These are phyloP conservation scores for Bruguiera sexangula DNA, from an alignment of 345 rosid genomes.

Conservation along the genomic window DNA sequence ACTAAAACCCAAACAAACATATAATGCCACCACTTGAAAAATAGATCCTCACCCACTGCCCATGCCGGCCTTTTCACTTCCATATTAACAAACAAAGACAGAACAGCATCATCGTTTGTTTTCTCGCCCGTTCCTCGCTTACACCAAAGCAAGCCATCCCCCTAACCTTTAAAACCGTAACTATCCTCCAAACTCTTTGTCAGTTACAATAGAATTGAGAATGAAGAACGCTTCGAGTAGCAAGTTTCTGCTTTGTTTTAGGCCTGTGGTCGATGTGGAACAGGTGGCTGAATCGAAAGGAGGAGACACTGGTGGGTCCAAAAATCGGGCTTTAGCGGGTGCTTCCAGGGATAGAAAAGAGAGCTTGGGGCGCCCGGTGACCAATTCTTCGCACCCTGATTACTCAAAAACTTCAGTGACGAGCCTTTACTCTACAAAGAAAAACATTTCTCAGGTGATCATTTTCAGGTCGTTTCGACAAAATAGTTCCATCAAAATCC, in stretches of 20 bases:
- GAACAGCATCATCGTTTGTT: no score
- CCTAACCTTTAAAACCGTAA: background rate
- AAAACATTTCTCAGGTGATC: slow-evolving; percentile 30
- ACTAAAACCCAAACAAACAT: no score
- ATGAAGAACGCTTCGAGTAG: slow-evolving; percentile 36
- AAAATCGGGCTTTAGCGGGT: background rate
- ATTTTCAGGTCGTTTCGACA: no score
- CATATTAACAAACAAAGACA: no score
- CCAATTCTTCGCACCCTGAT: slow-evolving; percentile 3
- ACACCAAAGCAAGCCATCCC: background rate
- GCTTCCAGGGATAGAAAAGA: background rate
- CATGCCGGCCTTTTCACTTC: background rate
- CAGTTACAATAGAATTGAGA: background rate
- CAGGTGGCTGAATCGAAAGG: slow-evolving; percentile 20
- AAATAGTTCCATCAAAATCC: no score
- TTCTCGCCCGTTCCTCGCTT: background rate
- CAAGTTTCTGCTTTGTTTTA: slow-evolving; percentile 44
- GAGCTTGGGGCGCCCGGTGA: background rate
- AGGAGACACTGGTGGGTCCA: slow-evolving; percentile 2
- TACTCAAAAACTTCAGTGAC: background rate
- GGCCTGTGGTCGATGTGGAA: slow-evolving; percentile 39
- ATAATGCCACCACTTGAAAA: no score
- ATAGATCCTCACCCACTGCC: no score
- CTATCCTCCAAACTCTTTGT: background rate
- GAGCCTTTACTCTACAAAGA: slow-evolving; percentile 18